Evolutionary conservation across 2,329 filamentous ascomycete species (phyloP).

Genomic region (Lachnellula cervina): DNA sequence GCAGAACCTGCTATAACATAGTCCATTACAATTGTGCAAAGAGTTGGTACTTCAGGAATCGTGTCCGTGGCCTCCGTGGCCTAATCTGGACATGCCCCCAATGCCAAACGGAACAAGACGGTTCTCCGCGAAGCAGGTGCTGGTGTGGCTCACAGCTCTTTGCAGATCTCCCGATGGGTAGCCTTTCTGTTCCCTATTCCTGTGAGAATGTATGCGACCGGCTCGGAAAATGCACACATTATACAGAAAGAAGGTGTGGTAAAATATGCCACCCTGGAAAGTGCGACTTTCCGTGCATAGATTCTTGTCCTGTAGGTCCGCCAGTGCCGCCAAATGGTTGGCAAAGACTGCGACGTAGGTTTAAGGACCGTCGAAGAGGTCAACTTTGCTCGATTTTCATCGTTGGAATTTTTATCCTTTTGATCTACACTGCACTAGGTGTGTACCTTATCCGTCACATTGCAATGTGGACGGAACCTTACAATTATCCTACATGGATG

Average conservation of each 20-base stretch:
- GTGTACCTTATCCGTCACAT: not conserved
- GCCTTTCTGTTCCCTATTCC: conserved; percentile 1
- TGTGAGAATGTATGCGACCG: conserved; percentile 10
- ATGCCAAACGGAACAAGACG: not conserved
- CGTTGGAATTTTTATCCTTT: not conserved
- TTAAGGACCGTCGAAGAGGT: not conserved
- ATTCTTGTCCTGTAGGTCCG: not conserved
- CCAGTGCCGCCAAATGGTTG: not conserved
- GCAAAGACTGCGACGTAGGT: conserved; percentile 1
- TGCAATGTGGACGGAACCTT: conserved; percentile 7
- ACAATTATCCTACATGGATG: conserved; percentile 3
- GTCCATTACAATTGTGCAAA: not conserved
- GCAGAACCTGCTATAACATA: not conserved
- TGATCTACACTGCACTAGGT: not conserved
- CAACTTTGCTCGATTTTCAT: not conserved
- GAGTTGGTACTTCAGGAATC: not conserved
- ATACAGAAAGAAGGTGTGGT: not conserved
- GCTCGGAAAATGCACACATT: conserved; percentile 8
- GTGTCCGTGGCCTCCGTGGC: not conserved
- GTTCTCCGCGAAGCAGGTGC: not conserved
- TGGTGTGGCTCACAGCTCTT: conserved; percentile 9
- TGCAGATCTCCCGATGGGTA: not conserved
- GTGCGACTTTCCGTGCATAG: conserved; percentile 10
- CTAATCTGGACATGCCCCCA: conserved; percentile 11
- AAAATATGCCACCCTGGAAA: conserved; percentile 19